Evolutionary conservation across 306 rosid genomes (phyloP).

Genomic region (Cicer bijugum): DNA sequence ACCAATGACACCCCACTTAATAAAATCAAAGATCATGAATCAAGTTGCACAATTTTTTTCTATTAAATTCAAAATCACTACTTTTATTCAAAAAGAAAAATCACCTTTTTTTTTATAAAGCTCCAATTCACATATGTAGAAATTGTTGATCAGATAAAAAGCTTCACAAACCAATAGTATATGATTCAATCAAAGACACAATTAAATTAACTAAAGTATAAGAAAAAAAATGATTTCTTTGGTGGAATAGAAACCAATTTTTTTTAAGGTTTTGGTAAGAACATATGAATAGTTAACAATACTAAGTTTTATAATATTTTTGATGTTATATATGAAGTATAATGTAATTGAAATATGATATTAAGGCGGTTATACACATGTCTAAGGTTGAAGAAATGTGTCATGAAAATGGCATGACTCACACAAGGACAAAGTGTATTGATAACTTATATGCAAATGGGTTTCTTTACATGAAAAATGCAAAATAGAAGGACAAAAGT

Average conservation of each 20-base stretch:
- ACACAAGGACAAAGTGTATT: neutral
- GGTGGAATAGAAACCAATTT: neutral
- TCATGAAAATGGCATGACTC: conserved; percentile 2
- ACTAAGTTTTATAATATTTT: too few relatives aligned
- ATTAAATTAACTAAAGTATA: neutral
- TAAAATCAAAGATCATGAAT: conserved; percentile 35
- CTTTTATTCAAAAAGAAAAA: conserved; percentile 41
- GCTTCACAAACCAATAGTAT: conserved; percentile 33
- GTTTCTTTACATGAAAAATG: conserved; percentile 6
- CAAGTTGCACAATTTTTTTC: conserved; percentile 32
- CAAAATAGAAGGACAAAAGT: conserved; percentile 35
- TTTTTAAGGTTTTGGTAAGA: neutral
- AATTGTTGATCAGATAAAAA: conserved; percentile 44
- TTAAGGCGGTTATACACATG: conserved; percentile 24
- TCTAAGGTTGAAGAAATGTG: neutral
- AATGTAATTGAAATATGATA: neutral
- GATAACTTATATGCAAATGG: neutral
- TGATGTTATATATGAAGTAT: neutral
- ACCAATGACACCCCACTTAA: conserved; percentile 45
- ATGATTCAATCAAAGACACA: conserved; percentile 41
- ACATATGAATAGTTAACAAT: neutral
- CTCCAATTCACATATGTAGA: conserved; percentile 22
- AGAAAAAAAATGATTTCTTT: conserved; percentile 1
- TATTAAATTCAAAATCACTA: conserved; percentile 39
- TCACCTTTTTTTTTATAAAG: conserved; percentile 43